Percentiles rank a stretch among this genome's conserved stretches.
phyloP scores from a whole-genome alignment of 768 basidiomycete species.

The Paxillus ammoniavirescens region DNA sequence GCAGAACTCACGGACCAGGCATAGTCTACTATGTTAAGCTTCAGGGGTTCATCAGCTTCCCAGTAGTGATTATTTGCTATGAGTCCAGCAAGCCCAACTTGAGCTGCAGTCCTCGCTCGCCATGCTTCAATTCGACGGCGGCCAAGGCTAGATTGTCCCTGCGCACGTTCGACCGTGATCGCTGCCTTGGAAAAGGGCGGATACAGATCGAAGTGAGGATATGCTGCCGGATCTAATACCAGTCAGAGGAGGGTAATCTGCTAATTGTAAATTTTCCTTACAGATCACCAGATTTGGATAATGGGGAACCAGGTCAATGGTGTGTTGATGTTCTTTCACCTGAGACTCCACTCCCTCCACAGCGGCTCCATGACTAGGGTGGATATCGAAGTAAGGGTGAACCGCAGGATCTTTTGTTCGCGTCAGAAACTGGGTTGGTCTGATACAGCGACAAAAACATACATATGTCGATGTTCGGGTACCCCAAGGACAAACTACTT shows the following conservation, averaged over 20 bases:
- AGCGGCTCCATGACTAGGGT: slow-evolving; percentile 23
- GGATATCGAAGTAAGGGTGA: slow-evolving; percentile 43
- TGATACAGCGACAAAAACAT: slow-evolving; percentile 6
- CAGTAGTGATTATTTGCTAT: slow-evolving; percentile 16
- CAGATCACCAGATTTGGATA: slow-evolving; percentile 40
- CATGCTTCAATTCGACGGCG: slow-evolving; percentile 13
- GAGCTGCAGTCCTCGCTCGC: slow-evolving; percentile 18
- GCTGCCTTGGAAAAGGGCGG: slow-evolving; percentile 3
- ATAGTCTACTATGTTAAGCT: slow-evolving; percentile 63
- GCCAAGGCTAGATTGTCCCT: slow-evolving; percentile 4
- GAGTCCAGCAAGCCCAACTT: slow-evolving; percentile 19
- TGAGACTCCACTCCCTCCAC: background rate
- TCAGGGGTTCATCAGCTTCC: slow-evolving; percentile 33
- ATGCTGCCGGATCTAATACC: slow-evolving; percentile 18
- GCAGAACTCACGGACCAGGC: slow-evolving; percentile 67
- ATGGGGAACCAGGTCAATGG: slow-evolving; percentile 8
- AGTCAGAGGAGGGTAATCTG: slow-evolving; percentile 2
- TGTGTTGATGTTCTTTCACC: background rate
- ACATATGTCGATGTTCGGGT: slow-evolving; percentile 30
- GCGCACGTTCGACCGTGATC: background rate
- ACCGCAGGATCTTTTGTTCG: slow-evolving; percentile 36
- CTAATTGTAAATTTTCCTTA: slow-evolving; percentile 15
- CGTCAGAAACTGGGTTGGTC: slow-evolving; percentile 11
- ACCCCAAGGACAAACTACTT: slow-evolving; percentile 10
- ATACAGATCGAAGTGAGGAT: slow-evolving; percentile 23